These are phyloP conservation scores for Nakazawaea ernobii DNA, from an alignment of 805 yeast species.

Conservation along the genomic window DNA sequence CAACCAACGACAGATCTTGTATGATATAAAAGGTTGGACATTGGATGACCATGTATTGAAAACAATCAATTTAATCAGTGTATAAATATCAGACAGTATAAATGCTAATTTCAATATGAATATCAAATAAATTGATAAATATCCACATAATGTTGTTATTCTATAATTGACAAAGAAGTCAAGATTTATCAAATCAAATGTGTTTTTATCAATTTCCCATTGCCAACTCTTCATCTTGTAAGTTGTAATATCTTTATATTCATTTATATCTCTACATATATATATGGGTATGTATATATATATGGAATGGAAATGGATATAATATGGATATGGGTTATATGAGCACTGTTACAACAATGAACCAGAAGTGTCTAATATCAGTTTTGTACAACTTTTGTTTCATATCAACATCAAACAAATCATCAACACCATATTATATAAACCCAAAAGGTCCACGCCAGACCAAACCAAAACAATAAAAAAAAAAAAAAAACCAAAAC, in stretches of 20 bases:
- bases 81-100: conserved; percentile 68
- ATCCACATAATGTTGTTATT: conserved; percentile 38
- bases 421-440: too few species aligned
- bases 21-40: conserved; percentile 40
- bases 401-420: too few species aligned
- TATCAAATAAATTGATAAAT: conserved; percentile 29
- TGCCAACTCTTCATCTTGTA: conserved; percentile 22
- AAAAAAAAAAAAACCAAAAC: too few species aligned
- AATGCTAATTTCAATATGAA: conserved; percentile 44
- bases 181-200: conserved; percentile 45
- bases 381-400: too few species aligned
- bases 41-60: conserved; percentile 63
- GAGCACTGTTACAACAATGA: too few species aligned
- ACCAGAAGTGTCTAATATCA: too few species aligned
- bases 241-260: too few species aligned
- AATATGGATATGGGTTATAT: too few species aligned
- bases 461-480: too few species aligned
- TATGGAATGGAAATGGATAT: not conserved
- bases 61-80: conserved; percentile 68
- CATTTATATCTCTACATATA: not conserved
- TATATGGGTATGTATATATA: too few species aligned
- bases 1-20: conserved; percentile 59
- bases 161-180: conserved; percentile 40
- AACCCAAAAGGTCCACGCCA: too few species aligned
- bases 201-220: conserved; percentile 27